Percentiles rank a stretch among this genome's conserved stretches.
Evolutionary conservation across 169 alveolate genomes (phyloP).

Genomic region (Amoebophrya sp.): DNA sequence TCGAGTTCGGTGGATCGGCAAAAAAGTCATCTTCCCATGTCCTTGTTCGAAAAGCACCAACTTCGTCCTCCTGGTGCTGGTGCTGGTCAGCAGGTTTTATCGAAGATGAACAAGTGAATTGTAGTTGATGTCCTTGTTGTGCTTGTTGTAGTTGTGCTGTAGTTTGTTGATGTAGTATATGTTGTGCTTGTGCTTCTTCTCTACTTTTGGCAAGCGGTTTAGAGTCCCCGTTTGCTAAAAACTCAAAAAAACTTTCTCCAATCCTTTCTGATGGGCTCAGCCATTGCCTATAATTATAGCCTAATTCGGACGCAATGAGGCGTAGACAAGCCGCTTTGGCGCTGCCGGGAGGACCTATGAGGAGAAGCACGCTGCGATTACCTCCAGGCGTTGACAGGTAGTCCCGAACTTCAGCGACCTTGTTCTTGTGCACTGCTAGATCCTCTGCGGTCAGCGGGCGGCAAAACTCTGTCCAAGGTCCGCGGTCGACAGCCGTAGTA

Average conservation of each 20-base stretch:
- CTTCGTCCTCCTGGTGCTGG: no score
- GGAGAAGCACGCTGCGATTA: not conserved
- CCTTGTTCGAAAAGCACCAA: no score
- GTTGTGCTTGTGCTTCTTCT: no score
- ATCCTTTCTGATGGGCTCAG: not conserved
- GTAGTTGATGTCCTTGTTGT: no score
- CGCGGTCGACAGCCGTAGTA: not conserved
- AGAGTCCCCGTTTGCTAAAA: not conserved
- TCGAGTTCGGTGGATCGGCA: no score
- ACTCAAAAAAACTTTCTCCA: not conserved
- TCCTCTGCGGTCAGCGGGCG: not conserved
- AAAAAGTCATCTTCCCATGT: no score
- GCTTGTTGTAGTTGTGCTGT: no score
- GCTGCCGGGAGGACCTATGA: constrained; percentile 3
- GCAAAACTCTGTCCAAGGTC: not conserved
- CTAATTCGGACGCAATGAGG: not conserved
- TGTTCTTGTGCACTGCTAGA: not conserved
- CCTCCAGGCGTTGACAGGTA: not conserved
- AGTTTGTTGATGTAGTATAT: no score
- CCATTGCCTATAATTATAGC: not conserved
- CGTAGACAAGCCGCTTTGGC: not conserved
- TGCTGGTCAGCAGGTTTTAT: no score
- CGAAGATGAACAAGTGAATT: no score
- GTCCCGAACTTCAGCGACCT: not conserved
- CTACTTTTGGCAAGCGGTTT: no score